phyloP scores from a whole-genome alignment of 495 filamentous ascomycete species.

The Thermochaetoides thermophila region DNA sequence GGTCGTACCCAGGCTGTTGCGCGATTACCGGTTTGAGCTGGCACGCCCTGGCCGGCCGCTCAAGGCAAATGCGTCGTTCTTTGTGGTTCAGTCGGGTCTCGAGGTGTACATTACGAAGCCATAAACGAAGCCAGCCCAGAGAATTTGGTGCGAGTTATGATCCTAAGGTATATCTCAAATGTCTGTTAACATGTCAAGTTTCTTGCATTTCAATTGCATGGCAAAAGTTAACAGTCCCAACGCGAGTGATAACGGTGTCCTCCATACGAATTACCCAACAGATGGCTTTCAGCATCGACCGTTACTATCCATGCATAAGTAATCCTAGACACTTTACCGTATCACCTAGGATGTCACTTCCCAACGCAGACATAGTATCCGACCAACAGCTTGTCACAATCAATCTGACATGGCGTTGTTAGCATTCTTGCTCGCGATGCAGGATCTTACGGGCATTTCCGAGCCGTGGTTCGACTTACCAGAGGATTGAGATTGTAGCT shows the following conservation, averaged over 20 bases:
- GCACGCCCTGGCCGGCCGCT: slow-evolving; percentile 29
- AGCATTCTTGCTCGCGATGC: slow-evolving; percentile 10
- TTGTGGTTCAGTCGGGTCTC: slow-evolving; percentile 37
- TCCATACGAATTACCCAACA: too few relatives aligned
- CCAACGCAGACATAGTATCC: slow-evolving; percentile 18
- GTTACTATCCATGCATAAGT: too few relatives aligned
- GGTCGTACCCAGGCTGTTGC: slow-evolving; percentile 33
- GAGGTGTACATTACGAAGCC: slow-evolving; percentile 26
- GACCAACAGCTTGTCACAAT: slow-evolving; percentile 16
- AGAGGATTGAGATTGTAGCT: slow-evolving; percentile 16
- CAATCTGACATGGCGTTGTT: slow-evolving; percentile 16
- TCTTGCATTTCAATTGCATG: too few relatives aligned
- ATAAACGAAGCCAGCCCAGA: background rate
- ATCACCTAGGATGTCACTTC: slow-evolving; percentile 1
- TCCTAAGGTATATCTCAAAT: too few relatives aligned
- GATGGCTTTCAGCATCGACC: too few relatives aligned
- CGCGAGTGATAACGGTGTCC: too few relatives aligned
- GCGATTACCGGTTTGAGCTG: slow-evolving; percentile 37
- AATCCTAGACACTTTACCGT: too few relatives aligned
- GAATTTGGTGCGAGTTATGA: too few relatives aligned
- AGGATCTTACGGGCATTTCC: slow-evolving; percentile 9
- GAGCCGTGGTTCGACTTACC: slow-evolving; percentile 9
- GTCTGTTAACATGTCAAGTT: too few relatives aligned
- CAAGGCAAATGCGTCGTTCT: slow-evolving; percentile 37
- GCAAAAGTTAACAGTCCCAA: too few relatives aligned